Evolutionary conservation across 2,329 filamentous ascomycete genomes (phyloP).

Genomic region (Ophiognomonia clavigignenti-juglandacearum): DNA sequence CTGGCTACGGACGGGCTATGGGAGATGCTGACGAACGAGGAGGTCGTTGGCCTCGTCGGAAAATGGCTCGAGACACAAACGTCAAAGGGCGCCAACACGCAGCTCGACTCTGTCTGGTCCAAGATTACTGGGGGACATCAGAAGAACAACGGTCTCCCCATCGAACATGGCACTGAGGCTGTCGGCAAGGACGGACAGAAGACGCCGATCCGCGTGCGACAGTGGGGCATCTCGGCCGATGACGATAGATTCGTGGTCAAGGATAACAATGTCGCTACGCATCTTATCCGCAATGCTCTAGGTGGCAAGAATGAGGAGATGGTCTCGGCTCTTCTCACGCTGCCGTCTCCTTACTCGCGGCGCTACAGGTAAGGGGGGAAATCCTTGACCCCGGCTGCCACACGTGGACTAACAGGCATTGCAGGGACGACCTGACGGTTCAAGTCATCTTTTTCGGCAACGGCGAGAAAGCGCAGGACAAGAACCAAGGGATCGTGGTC

Average conservation of each 20-base stretch:
- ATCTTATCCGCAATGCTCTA: conserved; percentile 90
- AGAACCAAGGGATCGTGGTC: conserved; percentile 69
- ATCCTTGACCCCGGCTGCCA: not conserved
- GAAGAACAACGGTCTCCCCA: conserved; percentile 55
- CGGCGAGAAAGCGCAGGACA: conserved; percentile 45
- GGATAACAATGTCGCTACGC: conserved; percentile 94
- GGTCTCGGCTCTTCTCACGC: conserved; percentile 83
- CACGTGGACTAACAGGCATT: conserved; percentile 14
- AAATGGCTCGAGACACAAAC: conserved; percentile 89
- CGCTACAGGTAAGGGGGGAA: conserved; percentile 69
- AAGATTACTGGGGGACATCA: conserved; percentile 56
- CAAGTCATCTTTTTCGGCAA: conserved; percentile 98
- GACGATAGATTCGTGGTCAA: conserved; percentile 84
- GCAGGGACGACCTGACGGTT: conserved; percentile 88
- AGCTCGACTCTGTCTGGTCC: conserved; percentile 66
- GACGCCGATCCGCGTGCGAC: conserved; percentile 80
- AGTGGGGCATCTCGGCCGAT: conserved; percentile 79
- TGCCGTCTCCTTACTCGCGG: conserved; percentile 86
- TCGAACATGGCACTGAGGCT: conserved; percentile 57
- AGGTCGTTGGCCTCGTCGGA: conserved; percentile 92
- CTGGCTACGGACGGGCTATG: conserved; percentile 95
- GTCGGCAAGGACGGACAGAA: conserved; percentile 64
- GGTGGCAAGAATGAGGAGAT: conserved; percentile 92
- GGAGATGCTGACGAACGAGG: conserved; percentile 99
- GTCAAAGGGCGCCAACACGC: conserved; percentile 46